These are phyloP conservation scores for Chamaecyparis obtusa DNA, from an alignment of 75 land plant genomes.

Conservation along the genomic window DNA sequence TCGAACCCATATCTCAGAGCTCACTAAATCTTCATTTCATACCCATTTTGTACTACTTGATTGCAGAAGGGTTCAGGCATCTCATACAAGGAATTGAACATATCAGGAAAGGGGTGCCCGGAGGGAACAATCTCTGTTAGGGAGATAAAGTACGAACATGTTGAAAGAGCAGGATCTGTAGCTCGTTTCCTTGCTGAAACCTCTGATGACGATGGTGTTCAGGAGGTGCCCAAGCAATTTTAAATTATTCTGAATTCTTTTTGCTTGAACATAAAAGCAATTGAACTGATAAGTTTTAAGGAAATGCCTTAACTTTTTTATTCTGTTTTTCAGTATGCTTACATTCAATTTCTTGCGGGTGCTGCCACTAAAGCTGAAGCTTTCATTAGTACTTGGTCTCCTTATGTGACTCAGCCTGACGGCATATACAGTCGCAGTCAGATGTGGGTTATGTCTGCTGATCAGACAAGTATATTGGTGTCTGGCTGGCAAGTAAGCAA, in stretches of 20 bases:
- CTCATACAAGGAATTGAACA: not conserved
- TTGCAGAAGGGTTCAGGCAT: not conserved
- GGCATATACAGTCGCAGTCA: not conserved
- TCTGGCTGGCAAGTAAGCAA: not conserved
- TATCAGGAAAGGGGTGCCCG: not conserved
- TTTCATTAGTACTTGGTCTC: not conserved
- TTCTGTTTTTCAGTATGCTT: not conserved
- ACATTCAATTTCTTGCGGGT: not conserved
- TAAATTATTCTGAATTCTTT: not conserved
- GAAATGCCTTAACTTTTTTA: not conserved
- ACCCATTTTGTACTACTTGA: not conserved
- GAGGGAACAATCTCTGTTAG: not conserved
- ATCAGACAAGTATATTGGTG: not conserved
- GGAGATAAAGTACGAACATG: not conserved
- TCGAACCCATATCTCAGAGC: not conserved
- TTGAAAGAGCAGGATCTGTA: conserved; percentile 3
- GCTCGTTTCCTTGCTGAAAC: not conserved
- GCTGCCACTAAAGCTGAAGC: not conserved
- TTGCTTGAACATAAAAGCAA: not conserved
- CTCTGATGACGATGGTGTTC: not conserved
- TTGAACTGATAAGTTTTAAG: not conserved
- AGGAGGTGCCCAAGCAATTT: not conserved
- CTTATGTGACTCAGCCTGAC: not conserved
- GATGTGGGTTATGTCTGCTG: not conserved
- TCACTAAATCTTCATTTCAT: not conserved